Evolutionary conservation across 257 asterid species (phyloP), one percentile per base, ranked within the genome.

Genomic region (Marsdenia floribunda): DNA sequence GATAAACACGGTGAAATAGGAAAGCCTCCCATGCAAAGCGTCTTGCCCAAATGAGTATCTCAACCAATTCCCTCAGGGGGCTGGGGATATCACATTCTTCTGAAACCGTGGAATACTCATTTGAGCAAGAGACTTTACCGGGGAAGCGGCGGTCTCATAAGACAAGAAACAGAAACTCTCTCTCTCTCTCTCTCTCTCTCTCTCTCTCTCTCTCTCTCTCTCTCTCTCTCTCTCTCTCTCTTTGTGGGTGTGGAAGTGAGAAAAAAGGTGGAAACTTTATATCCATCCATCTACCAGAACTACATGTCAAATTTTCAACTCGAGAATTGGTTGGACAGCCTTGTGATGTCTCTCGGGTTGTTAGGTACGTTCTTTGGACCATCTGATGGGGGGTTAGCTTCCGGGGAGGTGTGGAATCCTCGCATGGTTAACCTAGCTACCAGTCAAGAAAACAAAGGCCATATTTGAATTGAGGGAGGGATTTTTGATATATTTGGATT

Each of bases 81-180:
- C 52, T 49, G 15, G 40, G 40, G 59, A 68, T 22, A 65, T 24
- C 58, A 15, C 50, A 22, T 19, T n/a, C 68, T 7, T 22, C 47
- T 50, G 68, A 54, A 38, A 75, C 55, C 18, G 78, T 79, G 81
- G 80, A 83, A 77, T 83, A 83, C 76, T 82, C 83, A 82, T 79
- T 75, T 73, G 73, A 78, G 74, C 80, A 78, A 79, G 72, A 82
- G 74, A 77, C 70, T 22, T 78, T 65, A 38, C 80, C 68, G 58
- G 71, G 80, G 76, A 82, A 79, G 79, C 77, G 37, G 64, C n/a
- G 37, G 57, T 44, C 12, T 44, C 75, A 18, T 54, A 11, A 37
- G 33, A 37, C 12, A 24, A 6, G 2, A 35, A 14, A 35, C 49
- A 33, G 2, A 10, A 5, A 18, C 47, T 22, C 47, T 73, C 35